Evolutionary conservation across 1,139 yeast species (phyloP).

Genomic region (Yamadazyma diddensiae): DNA sequence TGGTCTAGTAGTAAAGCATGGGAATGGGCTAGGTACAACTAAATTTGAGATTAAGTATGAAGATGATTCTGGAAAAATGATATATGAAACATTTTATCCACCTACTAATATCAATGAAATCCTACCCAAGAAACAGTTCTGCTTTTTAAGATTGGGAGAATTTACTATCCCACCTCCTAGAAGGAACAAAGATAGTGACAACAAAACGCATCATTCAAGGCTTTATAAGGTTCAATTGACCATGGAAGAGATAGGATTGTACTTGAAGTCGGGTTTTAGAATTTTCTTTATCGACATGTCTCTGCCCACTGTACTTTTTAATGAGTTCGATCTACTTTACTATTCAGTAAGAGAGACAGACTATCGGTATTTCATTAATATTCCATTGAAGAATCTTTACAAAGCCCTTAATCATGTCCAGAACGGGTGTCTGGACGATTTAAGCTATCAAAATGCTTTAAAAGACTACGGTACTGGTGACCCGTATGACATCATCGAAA

Average conservation of each 20-base stretch:
- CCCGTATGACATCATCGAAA: slow-evolving; percentile 22
- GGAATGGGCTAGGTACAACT: slow-evolving; percentile 59
- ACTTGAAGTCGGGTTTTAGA: slow-evolving; percentile 54
- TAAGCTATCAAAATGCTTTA: slow-evolving; percentile 15
- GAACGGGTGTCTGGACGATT: slow-evolving; percentile 21
- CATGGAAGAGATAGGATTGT: slow-evolving; percentile 61
- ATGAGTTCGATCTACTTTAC: slow-evolving; percentile 42
- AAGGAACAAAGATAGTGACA: slow-evolving; percentile 1
- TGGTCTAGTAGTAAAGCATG: slow-evolving; percentile 51
- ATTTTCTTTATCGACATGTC: slow-evolving; percentile 57
- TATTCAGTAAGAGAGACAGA: slow-evolving; percentile 43
- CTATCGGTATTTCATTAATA: slow-evolving; percentile 39
- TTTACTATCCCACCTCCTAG: slow-evolving; percentile 27
- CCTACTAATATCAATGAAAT: slow-evolving; percentile 58
- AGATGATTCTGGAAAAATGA: slow-evolving; percentile 19
- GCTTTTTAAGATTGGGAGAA: slow-evolving; percentile 52
- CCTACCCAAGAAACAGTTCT: slow-evolving; percentile 51
- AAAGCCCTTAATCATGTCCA: slow-evolving; percentile 40
- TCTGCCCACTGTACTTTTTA: slow-evolving; percentile 41
- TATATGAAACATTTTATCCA: slow-evolving; percentile 46
- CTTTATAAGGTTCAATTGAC: slow-evolving; percentile 40
- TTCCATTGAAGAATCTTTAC: slow-evolving; percentile 42
- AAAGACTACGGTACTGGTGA: slow-evolving; percentile 32
- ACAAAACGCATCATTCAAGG: slow-evolving; percentile 20
- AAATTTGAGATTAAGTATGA: slow-evolving; percentile 45